These are phyloP conservation scores for Boletus reticulatus DNA, from an alignment of 768 basidiomycete species.

Conservation along the genomic window DNA sequence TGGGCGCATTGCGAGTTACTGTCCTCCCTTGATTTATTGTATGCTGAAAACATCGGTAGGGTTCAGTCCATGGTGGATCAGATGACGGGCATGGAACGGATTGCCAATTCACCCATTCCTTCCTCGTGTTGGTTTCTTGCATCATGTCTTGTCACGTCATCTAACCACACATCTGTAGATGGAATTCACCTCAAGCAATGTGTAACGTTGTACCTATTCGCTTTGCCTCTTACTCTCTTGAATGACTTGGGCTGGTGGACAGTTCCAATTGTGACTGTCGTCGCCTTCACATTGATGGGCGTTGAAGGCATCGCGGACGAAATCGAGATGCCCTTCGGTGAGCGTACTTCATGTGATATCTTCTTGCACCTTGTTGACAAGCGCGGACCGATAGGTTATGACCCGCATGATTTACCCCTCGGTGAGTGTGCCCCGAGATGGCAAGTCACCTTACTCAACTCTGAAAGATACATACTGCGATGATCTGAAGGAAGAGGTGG, in stretches of 20 bases:
- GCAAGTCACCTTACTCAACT: neutral
- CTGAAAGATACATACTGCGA: constrained; percentile 74
- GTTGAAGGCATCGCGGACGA: constrained; percentile 95
- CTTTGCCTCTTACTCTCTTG: constrained; percentile 84
- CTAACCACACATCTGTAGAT: constrained; percentile 42
- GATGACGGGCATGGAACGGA: constrained; percentile 84
- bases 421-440: constrained; percentile 43
- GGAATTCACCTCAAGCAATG: constrained; percentile 94
- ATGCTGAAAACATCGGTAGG: constrained; percentile 37
- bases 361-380: neutral
- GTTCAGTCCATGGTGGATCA: constrained; percentile 83
- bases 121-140: constrained; percentile 53
- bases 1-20: constrained; percentile 59
- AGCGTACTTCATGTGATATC: constrained; percentile 11
- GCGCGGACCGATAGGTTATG: constrained; percentile 42
- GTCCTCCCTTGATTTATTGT: neutral
- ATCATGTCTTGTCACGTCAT: neutral
- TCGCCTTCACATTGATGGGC: constrained; percentile 90
- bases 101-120: constrained; percentile 85
- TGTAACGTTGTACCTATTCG: constrained; percentile 89
- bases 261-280: constrained; percentile 81
- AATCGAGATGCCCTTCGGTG: constrained; percentile 94
- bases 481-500: constrained; percentile 82
- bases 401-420: constrained; percentile 70
- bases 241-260: constrained; percentile 81